These are phyloP conservation scores for Claviceps sp. DNA, from an alignment of 2,329 filamentous ascomycete genomes.

Conservation along the genomic window DNA sequence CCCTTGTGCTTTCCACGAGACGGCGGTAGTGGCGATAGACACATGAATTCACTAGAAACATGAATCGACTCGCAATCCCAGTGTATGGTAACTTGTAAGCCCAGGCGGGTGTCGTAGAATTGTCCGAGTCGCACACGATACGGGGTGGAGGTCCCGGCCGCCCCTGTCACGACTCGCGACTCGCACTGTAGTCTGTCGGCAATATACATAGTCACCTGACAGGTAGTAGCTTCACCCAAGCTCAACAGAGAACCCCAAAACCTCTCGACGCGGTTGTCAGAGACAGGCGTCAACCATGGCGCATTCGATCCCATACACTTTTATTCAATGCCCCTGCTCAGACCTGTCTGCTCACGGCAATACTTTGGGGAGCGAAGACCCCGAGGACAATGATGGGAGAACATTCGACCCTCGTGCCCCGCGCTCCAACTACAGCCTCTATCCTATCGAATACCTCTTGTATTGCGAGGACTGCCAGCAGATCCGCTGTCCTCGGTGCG, in stretches of 20 bases:
- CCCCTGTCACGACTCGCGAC: no score
- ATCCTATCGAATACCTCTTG: slow-evolving; percentile 82
- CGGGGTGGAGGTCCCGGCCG: no score
- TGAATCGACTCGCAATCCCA: no score
- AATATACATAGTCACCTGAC: slow-evolving; percentile 5
- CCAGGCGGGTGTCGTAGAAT: no score
- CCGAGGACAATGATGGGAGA: slow-evolving; percentile 55
- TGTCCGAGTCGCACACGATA: no score
- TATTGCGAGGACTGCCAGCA: slow-evolving; percentile 98
- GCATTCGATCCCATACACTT: slow-evolving; percentile 46
- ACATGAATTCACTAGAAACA: no score
- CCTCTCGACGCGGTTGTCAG: not conserved
- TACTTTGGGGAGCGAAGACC: slow-evolving; percentile 16
- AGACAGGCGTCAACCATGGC: slow-evolving; percentile 26
- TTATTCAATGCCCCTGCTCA: slow-evolving; percentile 53
- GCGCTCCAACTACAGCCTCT: slow-evolving; percentile 81
- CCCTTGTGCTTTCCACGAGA: not conserved
- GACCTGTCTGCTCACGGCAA: slow-evolving; percentile 28
- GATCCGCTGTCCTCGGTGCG: slow-evolving; percentile 85
- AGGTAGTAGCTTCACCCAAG: not conserved
- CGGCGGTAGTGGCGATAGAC: no score
- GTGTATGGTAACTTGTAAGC: no score
- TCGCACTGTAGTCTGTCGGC: no score
- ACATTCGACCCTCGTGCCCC: slow-evolving; percentile 78
- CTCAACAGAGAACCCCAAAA: not conserved